Percentiles rank a stretch among this genome's conserved stretches.
These are phyloP conservation scores for Erodium texanum DNA, from an alignment of 441 rosid genomes.

Conservation along the genomic window DNA sequence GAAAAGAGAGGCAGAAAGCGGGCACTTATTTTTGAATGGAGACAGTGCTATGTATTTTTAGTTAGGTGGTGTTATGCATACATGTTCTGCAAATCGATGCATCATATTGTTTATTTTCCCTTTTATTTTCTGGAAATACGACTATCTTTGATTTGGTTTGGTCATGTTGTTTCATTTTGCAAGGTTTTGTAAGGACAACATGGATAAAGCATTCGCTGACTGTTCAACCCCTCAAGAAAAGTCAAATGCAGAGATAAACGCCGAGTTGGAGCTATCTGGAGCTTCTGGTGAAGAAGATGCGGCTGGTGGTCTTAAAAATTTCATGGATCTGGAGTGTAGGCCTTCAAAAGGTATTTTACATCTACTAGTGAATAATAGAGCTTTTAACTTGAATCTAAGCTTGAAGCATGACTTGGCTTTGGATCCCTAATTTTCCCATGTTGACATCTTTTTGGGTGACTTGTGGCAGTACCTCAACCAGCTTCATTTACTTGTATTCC, in stretches of 20 bases:
- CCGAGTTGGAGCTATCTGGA: slow-evolving; percentile 82
- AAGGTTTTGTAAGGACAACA: slow-evolving; percentile 84
- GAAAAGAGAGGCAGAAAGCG: too few relatives aligned
- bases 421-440: slow-evolving; percentile 7
- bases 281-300: slow-evolving; percentile 65
- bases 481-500: slow-evolving; percentile 55
- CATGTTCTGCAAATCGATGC: background rate
- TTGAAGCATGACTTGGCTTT: slow-evolving; percentile 14
- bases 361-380: slow-evolving; percentile 15
- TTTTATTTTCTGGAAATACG: background rate
- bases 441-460: slow-evolving; percentile 18
- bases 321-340: slow-evolving; percentile 38
- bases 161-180: slow-evolving; percentile 16
- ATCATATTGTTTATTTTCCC: too few relatives aligned
- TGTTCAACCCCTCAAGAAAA: slow-evolving; percentile 86
- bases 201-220: slow-evolving; percentile 53
- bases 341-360: slow-evolving; percentile 37
- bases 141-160: background rate
- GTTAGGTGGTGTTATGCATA: background rate
- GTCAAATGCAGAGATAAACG: slow-evolving; percentile 85
- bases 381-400: slow-evolving; percentile 12
- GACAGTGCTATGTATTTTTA: background rate
- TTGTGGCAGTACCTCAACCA: slow-evolving; percentile 42
- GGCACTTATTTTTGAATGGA: too few relatives aligned
- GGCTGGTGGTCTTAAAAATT: slow-evolving; percentile 38